phyloP scores from a whole-genome alignment of 1,139 yeast species.

The Zygoascus sp. region DNA sequence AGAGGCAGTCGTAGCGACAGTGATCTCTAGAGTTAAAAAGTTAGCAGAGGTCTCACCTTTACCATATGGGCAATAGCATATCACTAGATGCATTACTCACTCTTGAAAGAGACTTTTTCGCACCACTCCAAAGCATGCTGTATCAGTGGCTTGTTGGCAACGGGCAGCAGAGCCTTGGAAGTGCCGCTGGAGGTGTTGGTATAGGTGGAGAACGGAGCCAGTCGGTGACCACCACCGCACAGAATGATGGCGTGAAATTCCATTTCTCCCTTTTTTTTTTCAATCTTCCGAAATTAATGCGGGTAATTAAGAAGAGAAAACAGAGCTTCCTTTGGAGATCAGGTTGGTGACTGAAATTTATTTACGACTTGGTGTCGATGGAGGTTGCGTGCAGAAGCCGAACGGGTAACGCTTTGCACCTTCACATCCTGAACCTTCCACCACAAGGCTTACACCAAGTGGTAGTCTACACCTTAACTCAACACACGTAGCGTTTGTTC shows the following conservation, averaged over 20 bases:
- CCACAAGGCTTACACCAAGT: not conserved
- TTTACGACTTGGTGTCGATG: not conserved
- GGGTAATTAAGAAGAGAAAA: no score
- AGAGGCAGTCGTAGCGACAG: slow-evolving; percentile 44
- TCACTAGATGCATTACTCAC: slow-evolving; percentile 18
- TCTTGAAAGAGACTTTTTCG: slow-evolving; percentile 53
- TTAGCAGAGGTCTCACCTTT: not conserved
- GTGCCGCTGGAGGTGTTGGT: slow-evolving; percentile 51
- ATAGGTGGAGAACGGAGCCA: slow-evolving; percentile 60
- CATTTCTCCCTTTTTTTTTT: slow-evolving; percentile 42
- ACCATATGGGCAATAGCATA: not conserved
- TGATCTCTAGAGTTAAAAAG: slow-evolving; percentile 33
- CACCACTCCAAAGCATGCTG: slow-evolving; percentile 92
- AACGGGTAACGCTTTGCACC: not conserved
- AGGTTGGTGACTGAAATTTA: slow-evolving; percentile 3
- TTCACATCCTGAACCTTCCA: not conserved
- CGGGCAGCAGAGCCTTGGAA: slow-evolving; percentile 81
- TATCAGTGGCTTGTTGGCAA: slow-evolving; percentile 88
- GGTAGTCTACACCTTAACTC: no score
- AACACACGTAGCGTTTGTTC: not conserved
- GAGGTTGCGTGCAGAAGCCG: not conserved
- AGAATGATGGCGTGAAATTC: slow-evolving; percentile 88
- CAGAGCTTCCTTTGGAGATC: no score
- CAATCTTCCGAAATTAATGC: not conserved
- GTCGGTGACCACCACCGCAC: slow-evolving; percentile 76